Evolutionary conservation across 1,139 yeast species (phyloP).

Genomic region (Saccharomyces pastorianus): DNA sequence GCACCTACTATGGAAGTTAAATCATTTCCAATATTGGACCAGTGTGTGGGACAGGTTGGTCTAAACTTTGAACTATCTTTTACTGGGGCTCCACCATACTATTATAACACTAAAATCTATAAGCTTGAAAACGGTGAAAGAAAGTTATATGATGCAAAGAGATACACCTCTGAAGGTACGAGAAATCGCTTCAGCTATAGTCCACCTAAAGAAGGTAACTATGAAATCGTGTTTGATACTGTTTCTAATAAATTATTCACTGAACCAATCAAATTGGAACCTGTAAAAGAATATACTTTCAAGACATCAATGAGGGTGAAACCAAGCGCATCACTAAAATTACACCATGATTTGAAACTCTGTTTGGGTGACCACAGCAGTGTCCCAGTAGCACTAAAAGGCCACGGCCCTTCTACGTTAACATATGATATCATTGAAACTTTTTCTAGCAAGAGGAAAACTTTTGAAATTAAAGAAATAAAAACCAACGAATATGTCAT

Average conservation of each 20-base stretch:
- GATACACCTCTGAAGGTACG: conserved; percentile 33
- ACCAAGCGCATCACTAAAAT: conserved; percentile 34
- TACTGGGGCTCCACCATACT: conserved; percentile 77
- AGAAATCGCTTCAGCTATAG: conserved; percentile 56
- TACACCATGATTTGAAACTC: conserved; percentile 28
- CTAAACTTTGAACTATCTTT: conserved; percentile 59
- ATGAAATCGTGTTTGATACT: conserved; percentile 58
- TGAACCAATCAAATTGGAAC: conserved; percentile 31
- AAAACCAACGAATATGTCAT: conserved; percentile 36
- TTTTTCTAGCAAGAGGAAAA: conserved; percentile 39
- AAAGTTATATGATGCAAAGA: conserved; percentile 33
- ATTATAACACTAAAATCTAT: conserved; percentile 53
- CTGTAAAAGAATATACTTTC: conserved; percentile 31
- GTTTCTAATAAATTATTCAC: conserved; percentile 50
- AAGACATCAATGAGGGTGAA: conserved; percentile 39
- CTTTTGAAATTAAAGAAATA: conserved; percentile 40
- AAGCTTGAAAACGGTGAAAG: conserved; percentile 37
- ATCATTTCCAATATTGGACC: conserved; percentile 62
- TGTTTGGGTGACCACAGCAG: conserved; percentile 42
- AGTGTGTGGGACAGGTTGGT: conserved; percentile 90
- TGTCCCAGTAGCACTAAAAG: conserved; percentile 55
- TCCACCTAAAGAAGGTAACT: conserved; percentile 77
- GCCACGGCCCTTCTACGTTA: conserved; percentile 70
- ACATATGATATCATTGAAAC: conserved; percentile 57
- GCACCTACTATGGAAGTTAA: conserved; percentile 48